Evolutionary conservation across 768 basidiomycete species (phyloP), one percentile per base, ranked within the genome.

Genomic region (Lactarius sanguifluus): DNA sequence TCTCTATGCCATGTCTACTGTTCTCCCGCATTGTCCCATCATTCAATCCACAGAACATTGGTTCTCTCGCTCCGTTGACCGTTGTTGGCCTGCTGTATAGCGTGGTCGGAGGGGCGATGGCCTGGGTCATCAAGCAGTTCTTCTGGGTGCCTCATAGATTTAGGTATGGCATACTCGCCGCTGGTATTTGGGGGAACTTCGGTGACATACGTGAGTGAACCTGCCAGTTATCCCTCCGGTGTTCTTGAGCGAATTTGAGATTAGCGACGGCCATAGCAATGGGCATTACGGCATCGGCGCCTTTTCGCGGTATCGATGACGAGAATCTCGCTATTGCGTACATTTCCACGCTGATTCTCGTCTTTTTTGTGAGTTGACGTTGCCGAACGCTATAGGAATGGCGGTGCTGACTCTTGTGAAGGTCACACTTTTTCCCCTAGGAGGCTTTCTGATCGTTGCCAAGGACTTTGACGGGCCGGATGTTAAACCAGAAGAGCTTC

Each of bases 61-160:
- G 75, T 36, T 80, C 82, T 5, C 72, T 90, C 36, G 86, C 86
- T 5, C 90, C 89, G 1, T 78, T 91, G 15, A 71, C 86, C 32
- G 77, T 90, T 15, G 76, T 89, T n/a, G 85, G 83, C 0, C 32
- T 88, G 0, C 59, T 87, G 5, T 91, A 92, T 68, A 82, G 87
- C 65, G 71, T 71, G 2, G 74, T 88, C 5, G 88, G 91, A 8
- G 72, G 85, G 10, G 41, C 74, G 8, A 78, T 87, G 28, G 84
- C 85, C 0, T 86, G 81, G 78, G 57, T 82, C n/a, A 76, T 85
- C 61, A 83, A 83, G 58, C 82, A 83, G 67, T 70, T 88, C 59
- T 91, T 88, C 71, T 91, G 89, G 85, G 89, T 92, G 2, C 91
- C 91, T 1, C 87, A 90, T 71, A 81, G 88, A 32, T 91, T 92